Percentiles rank a stretch among this genome's conserved stretches.
Evolutionary conservation across 495 filamentous ascomycete species (phyloP).

Genomic region (Copromyces sp.): DNA sequence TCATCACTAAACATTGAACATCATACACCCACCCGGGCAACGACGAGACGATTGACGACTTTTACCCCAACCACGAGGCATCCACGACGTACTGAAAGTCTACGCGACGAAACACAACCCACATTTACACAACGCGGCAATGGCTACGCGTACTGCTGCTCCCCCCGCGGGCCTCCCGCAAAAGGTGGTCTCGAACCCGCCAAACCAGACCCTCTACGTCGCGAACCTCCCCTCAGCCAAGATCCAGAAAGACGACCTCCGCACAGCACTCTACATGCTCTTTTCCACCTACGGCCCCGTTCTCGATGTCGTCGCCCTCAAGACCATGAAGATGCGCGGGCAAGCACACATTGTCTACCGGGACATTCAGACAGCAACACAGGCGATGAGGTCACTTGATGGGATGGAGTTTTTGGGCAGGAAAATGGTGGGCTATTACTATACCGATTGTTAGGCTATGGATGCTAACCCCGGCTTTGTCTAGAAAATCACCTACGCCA

Average conservation of each 20-base stretch:
- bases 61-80: background rate
- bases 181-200: slow-evolving; percentile 32
- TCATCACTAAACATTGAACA: background rate
- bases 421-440: slow-evolving; percentile 55
- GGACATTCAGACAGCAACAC: slow-evolving; percentile 76
- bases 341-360: slow-evolving; percentile 90
- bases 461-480: slow-evolving; percentile 12
- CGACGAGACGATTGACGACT: background rate
- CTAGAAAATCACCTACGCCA: slow-evolving; percentile 82
- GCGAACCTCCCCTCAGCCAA: slow-evolving; percentile 74
- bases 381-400: slow-evolving; percentile 80
- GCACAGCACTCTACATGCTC: slow-evolving; percentile 77
- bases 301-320: slow-evolving; percentile 85
- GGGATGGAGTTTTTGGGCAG: slow-evolving; percentile 81
- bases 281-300: slow-evolving; percentile 92
- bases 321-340: slow-evolving; percentile 82
- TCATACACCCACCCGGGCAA: background rate
- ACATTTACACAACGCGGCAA: slow-evolving; percentile 11
- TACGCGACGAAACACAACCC: background rate
- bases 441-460: background rate
- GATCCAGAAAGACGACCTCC: slow-evolving; percentile 73
- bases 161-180: slow-evolving; percentile 26
- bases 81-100: background rate
- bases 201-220: slow-evolving; percentile 62
- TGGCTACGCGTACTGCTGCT: slow-evolving; percentile 20